Evolutionary conservation across 768 basidiomycete species (phyloP), one percentile per base, ranked within the genome.

Genomic region (Pleurotus eryngii): DNA sequence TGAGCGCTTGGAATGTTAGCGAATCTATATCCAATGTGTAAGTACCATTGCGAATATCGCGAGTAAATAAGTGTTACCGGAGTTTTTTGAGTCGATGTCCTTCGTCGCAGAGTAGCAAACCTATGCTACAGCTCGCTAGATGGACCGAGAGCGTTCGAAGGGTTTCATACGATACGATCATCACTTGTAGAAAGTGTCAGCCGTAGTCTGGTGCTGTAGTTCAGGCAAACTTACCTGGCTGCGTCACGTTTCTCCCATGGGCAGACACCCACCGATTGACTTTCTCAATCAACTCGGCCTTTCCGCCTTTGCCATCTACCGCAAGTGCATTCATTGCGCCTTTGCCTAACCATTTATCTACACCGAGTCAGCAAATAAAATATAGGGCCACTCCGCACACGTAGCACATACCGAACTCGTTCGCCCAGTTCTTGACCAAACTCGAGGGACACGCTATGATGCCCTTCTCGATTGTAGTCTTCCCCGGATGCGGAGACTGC

Each of bases 111-210:
- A 99, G 82, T n/a, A 99, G 73, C 14, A 99, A 72, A 2, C 97
- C 97, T 47, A 99, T 90, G 51, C 78, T 85, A 61, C 90, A 92
- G 57, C 81, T 83, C 3, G 86, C 85, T 9, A 98, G 78, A 65
- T 95, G 84, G 0, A 72, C 84, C 6, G 86, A 81, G 11, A 98
- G 75, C 3, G 88, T 88, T 17, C 96, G 85, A 51, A 99, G 80
- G 0, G 93, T 96, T 70, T 99, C 96, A 63, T 99, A 99, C 0
- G 97, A 98, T 4, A 97, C 95, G 61, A 99, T 98, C 91, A 99
- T 93, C 46, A 98, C 96, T 95, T 59, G 0, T 38, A 18, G 38
- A 20, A 3, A n/a, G 7, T 12, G 46, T 43, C 37, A 14, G 45
- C 47, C 60, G 37, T 20, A 35, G 14, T 48, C 14, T 20, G 27